Evolutionary conservation across 352 stramenopile genomes (phyloP), one percentile per base, ranked within the genome.

Genomic region (Phytophthora citrophthora): DNA sequence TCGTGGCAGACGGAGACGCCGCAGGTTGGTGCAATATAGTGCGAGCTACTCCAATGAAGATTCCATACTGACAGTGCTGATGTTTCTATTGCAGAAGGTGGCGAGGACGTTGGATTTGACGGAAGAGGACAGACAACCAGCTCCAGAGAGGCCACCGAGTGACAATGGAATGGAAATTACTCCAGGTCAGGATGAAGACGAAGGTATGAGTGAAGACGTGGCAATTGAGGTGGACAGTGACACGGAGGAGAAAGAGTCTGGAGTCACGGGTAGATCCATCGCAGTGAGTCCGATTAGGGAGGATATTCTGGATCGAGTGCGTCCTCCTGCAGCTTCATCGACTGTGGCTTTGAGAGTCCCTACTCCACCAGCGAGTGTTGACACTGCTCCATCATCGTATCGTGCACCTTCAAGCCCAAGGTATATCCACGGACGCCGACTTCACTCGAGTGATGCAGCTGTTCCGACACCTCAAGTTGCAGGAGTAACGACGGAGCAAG

Each of bases 401-500:
- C 47, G 6, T 18, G 9, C 41, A 11, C 7, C 52, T 18, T 63
- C 53, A 11, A 76, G 52, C 55, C 52, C 66, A 15, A 51, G 70
- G 18, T 78, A 75, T 48, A 54, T 32, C 40, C 32, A 73, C 43
- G 66, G 70, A 20, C 66, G 62, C 18, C 55, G 68, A 11, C 51
- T 74, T 29, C 13, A 58, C n/a, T 53, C 53, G 11, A 74, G 34
- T 38, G 55, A 66, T 47, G 38, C 48, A 20, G 50, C 52, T 5
- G 29, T 65, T 15, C 52, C 63, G 0, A 56, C 34, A 32, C 23
- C 52, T 56, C 51, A 50, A 40, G 63, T 38, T 48, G 72, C 72
- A 10, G 72, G 72, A 27, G 53, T 79, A 18, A 64, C 68, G 12
- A 79, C 72, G 5, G 52, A 64, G 29, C 54, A 68, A 11, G 68